Evolutionary conservation across 257 asterid genomes (phyloP).

Genomic region (Solanum infundibuliforme): DNA sequence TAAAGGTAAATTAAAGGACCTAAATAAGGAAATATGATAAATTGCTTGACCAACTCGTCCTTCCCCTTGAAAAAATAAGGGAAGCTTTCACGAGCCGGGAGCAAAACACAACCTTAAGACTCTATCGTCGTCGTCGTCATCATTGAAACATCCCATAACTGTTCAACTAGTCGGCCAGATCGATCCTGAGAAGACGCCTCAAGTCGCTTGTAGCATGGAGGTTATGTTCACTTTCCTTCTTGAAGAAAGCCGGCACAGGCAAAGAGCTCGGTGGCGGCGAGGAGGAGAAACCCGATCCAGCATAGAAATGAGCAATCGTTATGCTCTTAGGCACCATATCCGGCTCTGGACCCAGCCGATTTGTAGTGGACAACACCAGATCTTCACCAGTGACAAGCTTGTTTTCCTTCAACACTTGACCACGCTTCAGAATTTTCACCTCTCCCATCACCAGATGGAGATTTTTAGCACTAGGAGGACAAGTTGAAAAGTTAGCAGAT

Average conservation of each 20-base stretch:
- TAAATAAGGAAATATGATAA: neutral
- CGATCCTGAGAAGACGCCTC: conserved; percentile 20
- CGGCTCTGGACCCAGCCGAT: conserved; percentile 8
- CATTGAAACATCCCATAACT: neutral
- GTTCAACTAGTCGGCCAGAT: neutral
- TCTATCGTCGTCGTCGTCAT: neutral
- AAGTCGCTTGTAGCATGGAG: conserved; percentile 10
- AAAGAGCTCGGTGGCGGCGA: conserved; percentile 27
- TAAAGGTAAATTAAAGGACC: neutral
- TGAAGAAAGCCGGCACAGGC: conserved; percentile 24
- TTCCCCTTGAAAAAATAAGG: conserved; percentile 40
- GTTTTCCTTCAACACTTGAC: conserved; percentile 9
- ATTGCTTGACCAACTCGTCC: conserved; percentile 3
- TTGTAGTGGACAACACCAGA: neutral
- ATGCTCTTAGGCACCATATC: neutral
- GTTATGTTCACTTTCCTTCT: neutral
- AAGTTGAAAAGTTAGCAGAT: neutral
- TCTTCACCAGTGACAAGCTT: neutral
- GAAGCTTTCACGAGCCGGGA: neutral
- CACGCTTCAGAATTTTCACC: conserved; percentile 24
- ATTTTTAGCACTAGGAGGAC: neutral
- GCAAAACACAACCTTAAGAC: neutral
- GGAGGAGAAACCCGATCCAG: conserved; percentile 13
- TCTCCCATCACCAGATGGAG: conserved; percentile 9
- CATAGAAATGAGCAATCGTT: conserved; percentile 2